A percentile compares a stretch with the other conserved stretches of the same genome.
Evolutionary conservation across 108 stramenopile genomes (phyloP).

Genomic region (Fistulifera pelliculosa): DNA sequence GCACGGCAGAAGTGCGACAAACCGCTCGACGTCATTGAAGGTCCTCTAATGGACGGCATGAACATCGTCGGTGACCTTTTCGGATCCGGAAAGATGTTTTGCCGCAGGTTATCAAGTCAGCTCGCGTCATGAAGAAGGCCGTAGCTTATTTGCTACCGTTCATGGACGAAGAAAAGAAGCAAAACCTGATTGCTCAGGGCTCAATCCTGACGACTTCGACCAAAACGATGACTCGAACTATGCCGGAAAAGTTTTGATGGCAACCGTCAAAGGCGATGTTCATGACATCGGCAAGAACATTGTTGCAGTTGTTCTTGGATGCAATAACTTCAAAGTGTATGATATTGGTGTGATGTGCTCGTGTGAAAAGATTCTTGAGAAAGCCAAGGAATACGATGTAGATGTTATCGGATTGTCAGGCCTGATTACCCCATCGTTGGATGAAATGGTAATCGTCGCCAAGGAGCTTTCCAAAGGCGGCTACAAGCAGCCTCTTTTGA

Average conservation of each 20-base stretch:
- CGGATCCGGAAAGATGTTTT: slow-evolving; percentile 99
- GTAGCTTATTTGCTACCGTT: slow-evolving; percentile 97
- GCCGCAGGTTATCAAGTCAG: slow-evolving; percentile 99
- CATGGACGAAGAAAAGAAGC: slow-evolving; percentile 98
- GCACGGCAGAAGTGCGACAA: slow-evolving; percentile 50
- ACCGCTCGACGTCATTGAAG: slow-evolving; percentile 98
- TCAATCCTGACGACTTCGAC: slow-evolving; percentile 75
- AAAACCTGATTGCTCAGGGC: slow-evolving; percentile 78
- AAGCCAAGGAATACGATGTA: slow-evolving; percentile 89
- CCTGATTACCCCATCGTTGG: slow-evolving; percentile 97
- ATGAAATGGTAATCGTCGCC: slow-evolving; percentile 99
- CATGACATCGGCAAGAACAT: slow-evolving; percentile 99
- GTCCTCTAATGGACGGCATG: slow-evolving; percentile 99
- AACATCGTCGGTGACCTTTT: slow-evolving; percentile 99
- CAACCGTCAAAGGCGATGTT: slow-evolving; percentile 99
- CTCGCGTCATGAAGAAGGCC: slow-evolving; percentile 99
- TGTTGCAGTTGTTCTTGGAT: slow-evolving; percentile 97
- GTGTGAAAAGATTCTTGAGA: slow-evolving; percentile 91
- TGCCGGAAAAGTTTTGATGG: slow-evolving; percentile 84
- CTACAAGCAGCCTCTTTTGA: slow-evolving; percentile 91
- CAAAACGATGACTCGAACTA: slow-evolving; percentile 82
- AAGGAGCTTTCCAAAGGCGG: slow-evolving; percentile 95
- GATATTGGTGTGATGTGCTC: slow-evolving; percentile 99
- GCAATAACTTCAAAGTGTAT: slow-evolving; percentile 99
- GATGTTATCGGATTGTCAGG: slow-evolving; percentile 98